A percentile compares a stretch with the other conserved stretches of the same genome.
These are phyloP conservation scores for Penicillium sp. DNA, from an alignment of 2,329 filamentous ascomycete species.

Conservation along the genomic window DNA sequence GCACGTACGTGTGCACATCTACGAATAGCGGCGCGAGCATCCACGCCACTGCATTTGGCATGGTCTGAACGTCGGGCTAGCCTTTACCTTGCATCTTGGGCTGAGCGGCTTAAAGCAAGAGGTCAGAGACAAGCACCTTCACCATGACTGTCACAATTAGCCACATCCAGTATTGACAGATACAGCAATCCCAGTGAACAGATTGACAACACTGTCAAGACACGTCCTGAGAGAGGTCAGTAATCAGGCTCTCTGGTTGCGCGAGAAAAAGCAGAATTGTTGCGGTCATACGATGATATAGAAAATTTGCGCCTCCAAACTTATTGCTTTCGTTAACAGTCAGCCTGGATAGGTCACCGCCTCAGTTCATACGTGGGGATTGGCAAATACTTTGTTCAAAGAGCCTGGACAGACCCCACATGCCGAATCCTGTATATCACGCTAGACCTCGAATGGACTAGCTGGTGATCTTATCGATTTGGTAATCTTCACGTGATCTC, in stretches of 20 bases:
- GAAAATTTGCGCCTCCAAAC: background rate
- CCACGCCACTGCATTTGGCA: constrained; percentile 28
- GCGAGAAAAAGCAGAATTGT: background rate
- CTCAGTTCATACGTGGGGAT: background rate
- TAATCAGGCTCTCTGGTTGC: background rate
- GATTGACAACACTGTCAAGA: background rate
- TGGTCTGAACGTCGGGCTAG: constrained; percentile 21
- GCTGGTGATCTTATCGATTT: constrained; percentile 4
- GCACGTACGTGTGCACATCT: constrained; percentile 46
- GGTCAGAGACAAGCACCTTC: background rate
- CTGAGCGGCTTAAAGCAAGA: background rate
- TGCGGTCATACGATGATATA: background rate
- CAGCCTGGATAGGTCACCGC: background rate
- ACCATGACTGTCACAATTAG: background rate
- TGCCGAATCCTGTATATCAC: background rate
- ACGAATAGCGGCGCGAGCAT: constrained; percentile 36
- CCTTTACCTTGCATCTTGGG: background rate
- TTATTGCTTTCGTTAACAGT: background rate
- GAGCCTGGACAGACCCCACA: background rate
- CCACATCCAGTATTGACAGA: background rate
- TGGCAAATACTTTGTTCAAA: background rate
- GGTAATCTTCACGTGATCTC: constrained; percentile 19
- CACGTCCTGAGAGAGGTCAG: background rate
- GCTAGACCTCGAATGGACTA: background rate
- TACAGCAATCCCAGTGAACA: background rate